Evolutionary conservation across 345 rosid species (phyloP).

Genomic region (Melaleuca alternifolia): DNA sequence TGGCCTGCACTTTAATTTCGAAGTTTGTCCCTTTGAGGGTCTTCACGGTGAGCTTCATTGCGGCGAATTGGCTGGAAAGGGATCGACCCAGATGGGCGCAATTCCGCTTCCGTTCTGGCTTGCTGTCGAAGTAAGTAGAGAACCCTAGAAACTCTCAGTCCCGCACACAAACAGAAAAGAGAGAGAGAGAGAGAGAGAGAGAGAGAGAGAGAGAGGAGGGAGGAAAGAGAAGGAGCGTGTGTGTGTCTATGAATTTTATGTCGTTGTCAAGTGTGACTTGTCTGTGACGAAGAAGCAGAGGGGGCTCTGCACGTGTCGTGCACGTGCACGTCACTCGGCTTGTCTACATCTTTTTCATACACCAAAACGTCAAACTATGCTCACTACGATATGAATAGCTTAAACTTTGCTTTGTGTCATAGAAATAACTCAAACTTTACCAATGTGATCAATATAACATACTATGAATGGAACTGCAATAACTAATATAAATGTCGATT

Average conservation of each 20-base stretch:
- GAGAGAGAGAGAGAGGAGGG: background rate
- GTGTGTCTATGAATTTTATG: background rate
- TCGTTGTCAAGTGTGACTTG: background rate
- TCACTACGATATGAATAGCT: no score
- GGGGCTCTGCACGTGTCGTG: background rate
- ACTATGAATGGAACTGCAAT: no score
- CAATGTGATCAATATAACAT: no score
- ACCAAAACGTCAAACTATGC: no score
- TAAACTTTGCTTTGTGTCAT: no score
- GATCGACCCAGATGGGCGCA: conserved; percentile 6
- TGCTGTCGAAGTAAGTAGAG: background rate
- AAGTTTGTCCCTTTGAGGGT: conserved; percentile 96
- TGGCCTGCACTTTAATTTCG: conserved; percentile 85
- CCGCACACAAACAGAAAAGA: background rate
- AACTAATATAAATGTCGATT: no score
- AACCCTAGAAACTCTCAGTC: conserved; percentile 14
- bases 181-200: background rate
- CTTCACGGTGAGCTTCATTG: conserved; percentile 95
- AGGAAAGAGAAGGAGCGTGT: background rate
- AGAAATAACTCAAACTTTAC: no score
- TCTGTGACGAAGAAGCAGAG: background rate
- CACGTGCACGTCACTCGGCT: background rate
- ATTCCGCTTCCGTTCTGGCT: background rate
- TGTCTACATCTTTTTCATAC: no score
- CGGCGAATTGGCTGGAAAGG: conserved; percentile 6